Evolutionary conservation across 331 rosid species (phyloP), one percentile per base, ranked within the genome.

Genomic region (Erythrophleum ivorense): DNA sequence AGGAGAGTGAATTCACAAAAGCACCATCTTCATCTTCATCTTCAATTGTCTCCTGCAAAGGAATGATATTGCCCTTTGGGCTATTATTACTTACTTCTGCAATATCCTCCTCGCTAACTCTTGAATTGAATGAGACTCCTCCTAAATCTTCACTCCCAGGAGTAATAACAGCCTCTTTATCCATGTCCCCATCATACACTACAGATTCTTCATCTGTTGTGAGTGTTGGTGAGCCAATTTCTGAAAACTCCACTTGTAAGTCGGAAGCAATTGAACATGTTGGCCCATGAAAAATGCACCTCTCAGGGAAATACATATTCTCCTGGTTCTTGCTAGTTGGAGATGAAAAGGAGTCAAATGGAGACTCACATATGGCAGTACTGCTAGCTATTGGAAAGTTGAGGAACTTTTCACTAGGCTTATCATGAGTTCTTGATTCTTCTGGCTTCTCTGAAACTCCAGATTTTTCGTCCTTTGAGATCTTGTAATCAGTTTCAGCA

Each of bases 201-300:
- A 82, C 50, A 0, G 92, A 91, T 31, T 90, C 99, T 75, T 80
- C 88, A 73, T 95, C 98, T 1, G 33, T 83, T 48, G 90, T 88
- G 64, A 87, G 82, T 18, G 97, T 77, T 65, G 88, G 91, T n/a
- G 99, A 93, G 63, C 95, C 94, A 48, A 81, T 1, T 63, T 96
- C 98, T 19, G 99, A 96, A 34, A 92, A 90, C 87, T 94, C 99
- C 45, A 96, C 99, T 83, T 96, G 97, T 74, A 96, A 45, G 62
- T 96, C 99, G 77, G 99, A 96, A 69, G 98, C 98, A 60, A 96
- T 89, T 74, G 97, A 96, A 78, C 60, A 83, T 8, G 94, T 82
- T 41, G 89, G 93, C 0, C 91, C 90, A 49, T 92, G 98, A 77
- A 86, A 85, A 53, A 80, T 31, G 16, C 84, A 77, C 9, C 87